A percentile compares a stretch with the other conserved stretches of the same genome.
These are phyloP conservation scores for Rhodotorula glutinis DNA, from an alignment of 1,284 basidiomycete genomes.

Conservation along the genomic window DNA sequence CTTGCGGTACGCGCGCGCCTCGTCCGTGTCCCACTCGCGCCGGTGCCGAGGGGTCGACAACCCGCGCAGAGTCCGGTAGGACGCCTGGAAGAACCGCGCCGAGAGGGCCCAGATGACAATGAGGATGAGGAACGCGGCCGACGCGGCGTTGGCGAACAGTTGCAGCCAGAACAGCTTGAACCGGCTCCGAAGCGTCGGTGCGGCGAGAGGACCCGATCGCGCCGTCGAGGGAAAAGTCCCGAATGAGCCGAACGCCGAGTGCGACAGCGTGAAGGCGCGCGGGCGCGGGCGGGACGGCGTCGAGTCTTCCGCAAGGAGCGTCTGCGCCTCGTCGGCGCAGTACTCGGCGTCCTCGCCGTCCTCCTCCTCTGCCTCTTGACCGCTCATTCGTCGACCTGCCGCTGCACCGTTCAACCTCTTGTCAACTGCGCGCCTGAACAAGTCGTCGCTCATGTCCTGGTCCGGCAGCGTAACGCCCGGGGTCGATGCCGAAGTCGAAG, in stretches of 20 bases:
- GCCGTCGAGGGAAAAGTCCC: slow-evolving; percentile 44
- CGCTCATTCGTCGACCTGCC: not conserved
- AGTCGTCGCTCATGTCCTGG: slow-evolving; percentile 4
- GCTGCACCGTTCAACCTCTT: not conserved
- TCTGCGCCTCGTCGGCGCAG: not conserved
- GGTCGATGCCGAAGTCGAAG: slow-evolving; percentile 19
- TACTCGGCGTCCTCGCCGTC: not conserved
- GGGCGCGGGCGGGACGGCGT: slow-evolving; percentile 40
- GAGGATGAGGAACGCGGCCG: slow-evolving; percentile 54
- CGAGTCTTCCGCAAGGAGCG: slow-evolving; percentile 31
- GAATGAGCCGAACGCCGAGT: slow-evolving; percentile 42
- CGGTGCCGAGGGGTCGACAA: slow-evolving; percentile 36
- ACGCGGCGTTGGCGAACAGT: slow-evolving; percentile 53
- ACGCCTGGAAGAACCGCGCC: slow-evolving; percentile 17
- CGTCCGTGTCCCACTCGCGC: slow-evolving; percentile 55
- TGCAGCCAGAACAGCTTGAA: slow-evolving; percentile 53
- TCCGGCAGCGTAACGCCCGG: slow-evolving; percentile 1
- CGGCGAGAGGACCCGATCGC: slow-evolving; percentile 41
- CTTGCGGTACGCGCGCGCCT: slow-evolving; percentile 52
- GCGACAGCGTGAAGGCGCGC: slow-evolving; percentile 38
- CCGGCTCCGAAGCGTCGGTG: slow-evolving; percentile 41
- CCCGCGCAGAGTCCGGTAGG: slow-evolving; percentile 17
- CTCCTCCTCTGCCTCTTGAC: not conserved
- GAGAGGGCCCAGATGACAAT: slow-evolving; percentile 50
- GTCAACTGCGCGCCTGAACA: not conserved